These are phyloP conservation scores for Coniochaeta sp. DNA, from an alignment of 2,329 filamentous ascomycete species.

Conservation along the genomic window DNA sequence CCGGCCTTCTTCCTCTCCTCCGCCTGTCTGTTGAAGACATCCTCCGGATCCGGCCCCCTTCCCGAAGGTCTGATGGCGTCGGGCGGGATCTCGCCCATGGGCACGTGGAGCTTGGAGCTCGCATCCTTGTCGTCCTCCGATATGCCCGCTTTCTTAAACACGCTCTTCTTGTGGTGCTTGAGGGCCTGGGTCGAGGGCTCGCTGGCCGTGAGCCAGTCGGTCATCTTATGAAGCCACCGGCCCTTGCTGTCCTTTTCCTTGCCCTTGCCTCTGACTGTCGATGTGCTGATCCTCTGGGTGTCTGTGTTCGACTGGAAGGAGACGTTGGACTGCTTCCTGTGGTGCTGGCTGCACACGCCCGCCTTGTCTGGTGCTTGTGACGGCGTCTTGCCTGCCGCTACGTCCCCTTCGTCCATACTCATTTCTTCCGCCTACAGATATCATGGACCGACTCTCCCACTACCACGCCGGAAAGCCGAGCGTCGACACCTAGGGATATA, in stretches of 20 bases:
- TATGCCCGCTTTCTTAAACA: conserved; percentile 35
- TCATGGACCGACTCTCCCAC: not conserved
- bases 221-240: conserved; percentile 24
- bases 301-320: not conserved
- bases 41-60: conserved; percentile 36
- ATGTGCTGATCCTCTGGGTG: not conserved
- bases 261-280: not conserved
- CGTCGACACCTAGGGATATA: not conserved
- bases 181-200: conserved; percentile 43
- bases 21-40: conserved; percentile 26
- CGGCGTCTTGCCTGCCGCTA: not conserved
- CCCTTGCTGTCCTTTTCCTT: not conserved
- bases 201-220: conserved; percentile 36
- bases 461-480: not conserved
- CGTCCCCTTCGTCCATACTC: not conserved
- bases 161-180: conserved; percentile 34
- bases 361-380: not conserved
- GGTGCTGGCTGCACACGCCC: not conserved
- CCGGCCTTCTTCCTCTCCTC: conserved; percentile 21
- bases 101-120: conserved; percentile 36
- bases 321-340: not conserved
- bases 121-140: conserved; percentile 33
- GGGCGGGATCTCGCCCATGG: conserved; percentile 34
- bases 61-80: conserved; percentile 39
- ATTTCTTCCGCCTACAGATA: not conserved